These are phyloP conservation scores for Sinapis alba DNA, from an alignment of 441 rosid species.

Conservation along the genomic window DNA sequence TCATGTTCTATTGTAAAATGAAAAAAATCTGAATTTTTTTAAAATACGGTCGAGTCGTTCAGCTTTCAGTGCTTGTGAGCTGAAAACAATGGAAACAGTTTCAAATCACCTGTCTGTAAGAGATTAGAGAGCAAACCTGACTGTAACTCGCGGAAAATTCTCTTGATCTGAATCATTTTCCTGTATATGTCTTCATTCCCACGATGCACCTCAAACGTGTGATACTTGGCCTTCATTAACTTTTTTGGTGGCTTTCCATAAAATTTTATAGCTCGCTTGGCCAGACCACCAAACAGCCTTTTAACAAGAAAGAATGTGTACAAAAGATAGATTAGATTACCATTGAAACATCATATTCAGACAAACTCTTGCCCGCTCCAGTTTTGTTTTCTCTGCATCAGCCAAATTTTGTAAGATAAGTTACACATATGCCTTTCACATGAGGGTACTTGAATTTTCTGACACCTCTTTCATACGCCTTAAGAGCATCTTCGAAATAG, in stretches of 20 bases:
- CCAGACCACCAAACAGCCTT: background rate
- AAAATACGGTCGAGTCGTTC: background rate
- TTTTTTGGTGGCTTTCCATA: too few relatives aligned
- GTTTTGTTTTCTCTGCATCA: conserved; percentile 79
- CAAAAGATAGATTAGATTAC: conserved; percentile 16
- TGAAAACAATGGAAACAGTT: background rate
- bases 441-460: conserved; percentile 91
- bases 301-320: background rate
- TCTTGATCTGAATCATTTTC: background rate
- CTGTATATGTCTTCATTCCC: background rate
- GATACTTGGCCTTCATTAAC: background rate
- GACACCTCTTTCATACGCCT: conserved; percentile 95
- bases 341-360: conserved; percentile 81
- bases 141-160: too few relatives aligned
- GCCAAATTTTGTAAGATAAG: conserved; percentile 83
- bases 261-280: too few relatives aligned
- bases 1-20: background rate
- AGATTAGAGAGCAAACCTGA: too few relatives aligned
- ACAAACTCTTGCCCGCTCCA: conserved; percentile 91
- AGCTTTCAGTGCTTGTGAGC: background rate
- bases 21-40: background rate
- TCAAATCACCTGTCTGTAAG: background rate
- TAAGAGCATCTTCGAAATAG: conserved; percentile 95
- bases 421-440: conserved; percentile 90
- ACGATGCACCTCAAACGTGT: background rate